Percentiles rank a stretch among this genome's conserved stretches.
phyloP scores from a whole-genome alignment of 2,329 filamentous ascomycete genomes.

The Didymella segeticola region DNA sequence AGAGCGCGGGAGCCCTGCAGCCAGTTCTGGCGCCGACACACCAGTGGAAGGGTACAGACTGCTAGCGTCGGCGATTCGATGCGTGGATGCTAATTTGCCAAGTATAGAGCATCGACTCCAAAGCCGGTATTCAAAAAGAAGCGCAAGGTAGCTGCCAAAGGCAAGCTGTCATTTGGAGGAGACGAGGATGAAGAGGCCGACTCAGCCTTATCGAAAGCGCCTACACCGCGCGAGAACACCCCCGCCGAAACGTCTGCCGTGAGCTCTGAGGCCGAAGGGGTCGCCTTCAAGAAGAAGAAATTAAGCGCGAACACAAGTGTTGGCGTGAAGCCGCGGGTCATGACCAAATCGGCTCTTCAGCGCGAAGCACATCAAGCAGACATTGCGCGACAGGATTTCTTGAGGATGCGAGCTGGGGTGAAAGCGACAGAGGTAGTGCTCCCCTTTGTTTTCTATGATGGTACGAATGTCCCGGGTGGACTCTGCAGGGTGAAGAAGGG shows the following conservation, averaged over 20 bases:
- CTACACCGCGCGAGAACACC: slow-evolving; percentile 49
- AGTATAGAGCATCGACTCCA: slow-evolving; percentile 62
- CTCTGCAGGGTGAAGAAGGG: slow-evolving; percentile 89
- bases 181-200: slow-evolving; percentile 72
- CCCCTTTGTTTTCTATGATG: slow-evolving; percentile 97
- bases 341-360: slow-evolving; percentile 78
- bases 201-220: slow-evolving; percentile 47
- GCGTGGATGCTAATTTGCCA: slow-evolving; percentile 59
- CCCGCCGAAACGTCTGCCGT: slow-evolving; percentile 46
- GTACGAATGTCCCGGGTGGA: slow-evolving; percentile 85
- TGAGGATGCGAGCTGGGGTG: slow-evolving; percentile 81
- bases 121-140: slow-evolving; percentile 65
- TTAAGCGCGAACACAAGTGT: slow-evolving; percentile 69
- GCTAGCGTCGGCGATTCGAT: too few relatives aligned
- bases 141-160: slow-evolving; percentile 59
- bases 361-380: slow-evolving; percentile 82
- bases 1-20: slow-evolving; percentile 78
- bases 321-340: slow-evolving; percentile 67
- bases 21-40: slow-evolving; percentile 59
- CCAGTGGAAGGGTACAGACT: slow-evolving; percentile 66
- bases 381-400: slow-evolving; percentile 77
- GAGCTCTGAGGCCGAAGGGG: slow-evolving; percentile 41
- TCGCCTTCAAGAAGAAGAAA: slow-evolving; percentile 53
- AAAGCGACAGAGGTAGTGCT: slow-evolving; percentile 89
- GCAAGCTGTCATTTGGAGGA: slow-evolving; percentile 71